Conservation (phyloP, 495 filamentous ascomycete genomes). For the Neurospora sp. region DNA sequence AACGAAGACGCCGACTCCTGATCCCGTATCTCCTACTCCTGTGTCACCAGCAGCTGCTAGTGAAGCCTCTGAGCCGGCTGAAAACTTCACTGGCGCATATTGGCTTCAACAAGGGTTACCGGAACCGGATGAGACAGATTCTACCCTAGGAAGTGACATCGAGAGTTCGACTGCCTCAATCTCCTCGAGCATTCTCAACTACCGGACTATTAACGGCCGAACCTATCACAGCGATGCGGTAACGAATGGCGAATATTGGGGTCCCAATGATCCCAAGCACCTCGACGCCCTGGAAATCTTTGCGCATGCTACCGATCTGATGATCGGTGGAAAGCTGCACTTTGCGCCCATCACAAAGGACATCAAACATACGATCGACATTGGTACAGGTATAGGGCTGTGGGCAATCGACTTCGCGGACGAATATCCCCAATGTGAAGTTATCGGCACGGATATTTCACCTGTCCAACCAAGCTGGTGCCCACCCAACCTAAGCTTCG, state of each 20-base stretch:
- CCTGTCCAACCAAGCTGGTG: conserved; percentile 45
- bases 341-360: not conserved
- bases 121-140: not conserved
- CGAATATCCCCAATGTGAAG: conserved; percentile 12
- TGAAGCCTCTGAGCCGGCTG: not conserved
- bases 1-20: not conserved
- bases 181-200: conserved; percentile 32
- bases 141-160: not conserved
- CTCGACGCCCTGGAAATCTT: not conserved
- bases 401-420: conserved; percentile 21
- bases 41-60: too few species aligned
- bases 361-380: conserved; percentile 2
- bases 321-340: not conserved
- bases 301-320: not conserved
- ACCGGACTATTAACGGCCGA: conserved; percentile 27
- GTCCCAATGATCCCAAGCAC: not conserved
- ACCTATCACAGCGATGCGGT: conserved; percentile 21
- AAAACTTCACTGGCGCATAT: not conserved
- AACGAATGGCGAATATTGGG: not conserved
- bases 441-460: conserved; percentile 42
- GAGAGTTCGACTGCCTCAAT: conserved; percentile 30
- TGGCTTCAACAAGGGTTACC: not conserved
- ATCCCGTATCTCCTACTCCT: not conserved
- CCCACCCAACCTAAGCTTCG: conserved; percentile 44
- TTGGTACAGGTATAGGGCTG: conserved; percentile 16